Percentiles rank a stretch among this genome's conserved stretches.
phyloP scores from a whole-genome alignment of 1,284 basidiomycete species.

The Testicularia cyperi region DNA sequence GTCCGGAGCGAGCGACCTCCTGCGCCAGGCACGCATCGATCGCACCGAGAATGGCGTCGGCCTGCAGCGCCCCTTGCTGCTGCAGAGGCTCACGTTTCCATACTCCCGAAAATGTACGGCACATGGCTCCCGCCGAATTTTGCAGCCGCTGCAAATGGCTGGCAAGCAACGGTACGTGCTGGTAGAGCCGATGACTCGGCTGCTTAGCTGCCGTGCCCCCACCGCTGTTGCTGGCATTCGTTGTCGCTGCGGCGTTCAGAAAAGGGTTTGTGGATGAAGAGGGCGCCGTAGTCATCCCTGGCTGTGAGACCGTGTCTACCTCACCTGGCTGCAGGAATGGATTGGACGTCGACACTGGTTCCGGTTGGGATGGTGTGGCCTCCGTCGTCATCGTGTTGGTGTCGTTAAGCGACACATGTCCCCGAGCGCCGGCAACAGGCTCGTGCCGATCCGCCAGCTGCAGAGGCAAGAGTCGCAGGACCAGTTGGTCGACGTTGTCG shows the following conservation, averaged over 20 bases:
- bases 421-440: constrained; percentile 9
- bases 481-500: constrained; percentile 23
- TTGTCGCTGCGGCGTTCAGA: constrained; percentile 3
- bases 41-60: constrained; percentile 14
- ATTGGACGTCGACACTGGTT: constrained; percentile 10
- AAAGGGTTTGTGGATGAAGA: constrained; percentile 17
- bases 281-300: not conserved
- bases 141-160: constrained; percentile 26
- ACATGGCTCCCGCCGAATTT: constrained; percentile 26
- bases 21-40: constrained; percentile 12
- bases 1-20: not conserved
- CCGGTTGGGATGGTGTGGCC: not conserved
- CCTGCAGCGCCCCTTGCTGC: constrained; percentile 11
- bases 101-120: constrained; percentile 20
- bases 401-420: too few species aligned
- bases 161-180: constrained; percentile 21
- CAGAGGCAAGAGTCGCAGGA: too few species aligned
- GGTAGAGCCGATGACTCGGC: constrained; percentile 14
- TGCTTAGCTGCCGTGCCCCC: too few species aligned
- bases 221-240: not conserved
- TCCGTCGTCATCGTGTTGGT: not conserved
- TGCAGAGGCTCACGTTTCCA: constrained; percentile 26
- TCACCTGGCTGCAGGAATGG: constrained; percentile 12
- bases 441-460: too few species aligned
- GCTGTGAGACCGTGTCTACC: too few species aligned